phyloP scores from a whole-genome alignment of 2,329 filamentous ascomycete species.

The Fusarium sp. region DNA sequence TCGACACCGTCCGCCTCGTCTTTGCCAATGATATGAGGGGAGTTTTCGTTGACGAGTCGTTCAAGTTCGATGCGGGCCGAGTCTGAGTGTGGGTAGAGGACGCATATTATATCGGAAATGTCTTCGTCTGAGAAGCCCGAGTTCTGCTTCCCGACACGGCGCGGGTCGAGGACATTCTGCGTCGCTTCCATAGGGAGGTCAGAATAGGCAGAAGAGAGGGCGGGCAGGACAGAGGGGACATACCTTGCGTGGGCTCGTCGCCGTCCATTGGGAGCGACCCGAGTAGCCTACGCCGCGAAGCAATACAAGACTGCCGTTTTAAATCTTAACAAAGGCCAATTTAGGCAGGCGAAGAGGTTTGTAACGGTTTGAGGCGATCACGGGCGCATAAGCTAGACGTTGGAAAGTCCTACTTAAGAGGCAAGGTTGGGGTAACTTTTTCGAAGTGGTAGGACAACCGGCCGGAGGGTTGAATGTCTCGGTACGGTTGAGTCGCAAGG shows the following conservation, averaged over 20 bases:
- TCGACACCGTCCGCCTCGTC: conserved; percentile 64
- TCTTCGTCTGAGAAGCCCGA: conserved; percentile 87
- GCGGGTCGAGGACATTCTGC: conserved; percentile 83
- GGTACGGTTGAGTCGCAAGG: conserved; percentile 11
- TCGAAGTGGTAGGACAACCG: conserved; percentile 21
- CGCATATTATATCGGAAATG: conserved; percentile 87
- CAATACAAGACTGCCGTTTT: conserved; percentile 36
- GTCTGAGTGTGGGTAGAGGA: conserved; percentile 83
- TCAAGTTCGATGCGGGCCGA: conserved; percentile 78
- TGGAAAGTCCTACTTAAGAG: conserved; percentile 10
- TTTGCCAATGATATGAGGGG: conserved; percentile 63
- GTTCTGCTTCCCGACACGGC: conserved; percentile 81
- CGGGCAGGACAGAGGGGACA: conserved; percentile 9
- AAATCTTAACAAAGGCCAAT: conserved; percentile 20
- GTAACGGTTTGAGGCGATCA: conserved; percentile 17
- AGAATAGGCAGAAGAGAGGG: conserved; percentile 23
- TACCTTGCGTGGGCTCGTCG: conserved; percentile 60
- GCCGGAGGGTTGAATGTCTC: conserved; percentile 22
- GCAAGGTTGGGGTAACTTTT: conserved; percentile 26
- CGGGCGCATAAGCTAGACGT: conserved; percentile 30
- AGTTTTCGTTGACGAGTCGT: conserved; percentile 61
- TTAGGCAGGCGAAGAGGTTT: conserved; percentile 10
- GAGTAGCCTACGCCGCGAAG: conserved; percentile 46
- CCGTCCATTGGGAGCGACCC: conserved; percentile 58
- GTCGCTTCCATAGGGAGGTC: conserved; percentile 65